Conservation (phyloP, 495 filamentous ascomycete genomes). For the Penicillium antarcticum region DNA sequence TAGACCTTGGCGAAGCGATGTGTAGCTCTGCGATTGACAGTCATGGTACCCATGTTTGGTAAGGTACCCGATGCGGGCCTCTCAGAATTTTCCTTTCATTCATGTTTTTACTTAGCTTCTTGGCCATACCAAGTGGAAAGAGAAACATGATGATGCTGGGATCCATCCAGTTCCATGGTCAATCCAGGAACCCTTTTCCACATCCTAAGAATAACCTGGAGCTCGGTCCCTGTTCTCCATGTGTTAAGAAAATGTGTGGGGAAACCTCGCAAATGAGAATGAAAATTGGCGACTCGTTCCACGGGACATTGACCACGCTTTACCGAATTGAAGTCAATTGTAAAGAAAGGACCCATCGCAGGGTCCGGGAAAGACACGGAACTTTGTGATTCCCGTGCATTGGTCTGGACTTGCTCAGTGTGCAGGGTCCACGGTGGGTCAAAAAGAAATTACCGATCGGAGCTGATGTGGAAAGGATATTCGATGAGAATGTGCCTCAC, state of each 20-base stretch:
- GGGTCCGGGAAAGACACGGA: neutral
- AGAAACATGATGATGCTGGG: neutral
- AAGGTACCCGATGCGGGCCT: neutral
- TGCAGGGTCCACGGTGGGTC: conserved; percentile 2
- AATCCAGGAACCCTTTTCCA: neutral
- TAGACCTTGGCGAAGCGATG: conserved; percentile 9
- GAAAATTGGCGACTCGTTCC: conserved; percentile 2
- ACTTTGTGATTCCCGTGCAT: conserved; percentile 10
- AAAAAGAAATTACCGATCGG: neutral
- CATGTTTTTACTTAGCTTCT: neutral
- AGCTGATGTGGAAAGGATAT: neutral
- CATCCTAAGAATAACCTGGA: conserved; percentile 2
- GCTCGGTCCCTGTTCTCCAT: neutral
- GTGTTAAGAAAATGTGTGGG: conserved; percentile 18
- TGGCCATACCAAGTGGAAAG: neutral
- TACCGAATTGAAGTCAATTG: neutral
- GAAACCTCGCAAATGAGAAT: conserved; percentile 26
- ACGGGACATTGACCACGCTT: conserved; percentile 1
- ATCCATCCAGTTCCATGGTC: neutral
- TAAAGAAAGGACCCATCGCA: conserved; percentile 4
- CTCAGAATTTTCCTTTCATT: neutral
- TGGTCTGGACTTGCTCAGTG: neutral
- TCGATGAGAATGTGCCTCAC: neutral
- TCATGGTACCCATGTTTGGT: conserved; percentile 2
- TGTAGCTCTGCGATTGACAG: conserved; percentile 9